Percentiles rank a stretch among this genome's conserved stretches.
These are phyloP conservation scores for Pistacia atlantica DNA, from an alignment of 345 rosid genomes.

Conservation along the genomic window DNA sequence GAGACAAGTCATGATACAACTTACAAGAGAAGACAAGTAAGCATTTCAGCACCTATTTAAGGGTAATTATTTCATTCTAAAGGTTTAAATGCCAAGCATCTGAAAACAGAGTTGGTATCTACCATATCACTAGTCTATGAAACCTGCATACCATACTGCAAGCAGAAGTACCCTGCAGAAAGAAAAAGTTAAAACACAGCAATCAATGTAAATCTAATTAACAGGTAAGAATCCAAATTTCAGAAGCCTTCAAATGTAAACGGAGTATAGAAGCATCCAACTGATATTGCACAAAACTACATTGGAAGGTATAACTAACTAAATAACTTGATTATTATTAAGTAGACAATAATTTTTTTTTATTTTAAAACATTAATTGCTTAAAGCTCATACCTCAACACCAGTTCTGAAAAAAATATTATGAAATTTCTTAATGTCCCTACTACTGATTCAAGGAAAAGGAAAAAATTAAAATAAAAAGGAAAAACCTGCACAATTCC, in stretches of 20 bases:
- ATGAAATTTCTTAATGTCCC: neutral
- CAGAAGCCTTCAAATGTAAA: neutral
- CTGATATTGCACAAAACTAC: neutral
- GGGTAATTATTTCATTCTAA: constrained; percentile 1
- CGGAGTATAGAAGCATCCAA: neutral
- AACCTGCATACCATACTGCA: neutral
- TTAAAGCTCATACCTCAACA: neutral
- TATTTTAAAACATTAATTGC: neutral
- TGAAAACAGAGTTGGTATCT: constrained; percentile 2
- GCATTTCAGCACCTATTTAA: neutral
- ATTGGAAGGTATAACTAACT: neutral
- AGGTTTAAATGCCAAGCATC: neutral
- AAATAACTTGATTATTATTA: neutral
- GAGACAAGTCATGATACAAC: neutral
- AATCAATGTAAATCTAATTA: neutral
- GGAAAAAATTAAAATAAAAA: no score
- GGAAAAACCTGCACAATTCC: neutral
- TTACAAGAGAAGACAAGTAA: neutral
- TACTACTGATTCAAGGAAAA: neutral
- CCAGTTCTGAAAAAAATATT: no score
- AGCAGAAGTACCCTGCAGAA: neutral
- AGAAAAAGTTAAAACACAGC: no score
- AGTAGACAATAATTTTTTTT: neutral
- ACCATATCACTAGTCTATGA: neutral
- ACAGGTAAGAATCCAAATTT: neutral